phyloP scores from a whole-genome alignment of 179 eudicot genomes.

The Camellia oleifera region DNA sequence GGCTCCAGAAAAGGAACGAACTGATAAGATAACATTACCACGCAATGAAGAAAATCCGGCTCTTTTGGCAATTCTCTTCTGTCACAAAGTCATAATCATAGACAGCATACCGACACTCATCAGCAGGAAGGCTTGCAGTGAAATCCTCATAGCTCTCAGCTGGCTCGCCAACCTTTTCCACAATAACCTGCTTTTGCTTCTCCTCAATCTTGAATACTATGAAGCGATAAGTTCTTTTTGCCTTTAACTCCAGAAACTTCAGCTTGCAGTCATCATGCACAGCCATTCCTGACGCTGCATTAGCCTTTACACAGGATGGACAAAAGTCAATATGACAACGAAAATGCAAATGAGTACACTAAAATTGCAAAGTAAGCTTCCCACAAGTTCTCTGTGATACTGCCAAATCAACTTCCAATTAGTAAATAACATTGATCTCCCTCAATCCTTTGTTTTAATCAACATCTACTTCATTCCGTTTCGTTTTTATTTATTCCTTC shows the following conservation, averaged over 20 bases:
- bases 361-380: background rate
- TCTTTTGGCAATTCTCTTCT: slow-evolving; percentile 10
- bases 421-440: background rate
- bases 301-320: background rate
- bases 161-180: slow-evolving; percentile 6
- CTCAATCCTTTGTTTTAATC: no score
- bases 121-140: slow-evolving; percentile 8
- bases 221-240: slow-evolving; percentile 9
- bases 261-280: slow-evolving; percentile 12
- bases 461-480: no score
- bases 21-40: background rate
- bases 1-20: background rate
- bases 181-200: slow-evolving; percentile 11
- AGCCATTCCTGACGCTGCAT: slow-evolving; percentile 7
- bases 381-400: background rate
- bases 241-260: slow-evolving; percentile 8
- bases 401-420: background rate
- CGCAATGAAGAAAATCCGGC: slow-evolving; percentile 12
- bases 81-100: slow-evolving; percentile 11
- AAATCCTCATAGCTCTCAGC: slow-evolving; percentile 8
- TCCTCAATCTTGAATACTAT: slow-evolving; percentile 8
- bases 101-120: slow-evolving; percentile 11
- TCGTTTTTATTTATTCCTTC: no score
- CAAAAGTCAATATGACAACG: background rate
- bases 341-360: background rate